Evolutionary conservation across 2,329 filamentous ascomycete genomes (phyloP), one percentile per base, ranked within the genome.

Genomic region (Alternaria sp.): DNA sequence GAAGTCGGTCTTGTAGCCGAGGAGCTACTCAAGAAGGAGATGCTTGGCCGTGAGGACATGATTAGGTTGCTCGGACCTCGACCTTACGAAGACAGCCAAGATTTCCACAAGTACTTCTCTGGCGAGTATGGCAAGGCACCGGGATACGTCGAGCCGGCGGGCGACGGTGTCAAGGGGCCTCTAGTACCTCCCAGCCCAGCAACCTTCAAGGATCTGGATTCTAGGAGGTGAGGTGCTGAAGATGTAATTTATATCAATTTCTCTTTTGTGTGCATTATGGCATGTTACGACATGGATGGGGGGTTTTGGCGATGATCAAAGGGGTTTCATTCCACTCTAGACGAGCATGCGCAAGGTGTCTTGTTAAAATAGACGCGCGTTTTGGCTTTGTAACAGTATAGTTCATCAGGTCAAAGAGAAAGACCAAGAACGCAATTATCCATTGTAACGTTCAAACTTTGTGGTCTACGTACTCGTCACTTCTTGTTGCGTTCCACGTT

Each of bases 61-160:
- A 88, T 98, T 51, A 86, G 95, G 28, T 83, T 99, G 57, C 84
- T 99, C 26, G 95, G 95, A 22, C 89, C 89, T 47, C 83, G 95
- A 66, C 92, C 93, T 14, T 98, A 91, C 72, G 89, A 91, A 41
- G 94, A 98, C 72, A 85, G 87, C 61, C 90, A 91, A 71, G 94
- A 98, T 74, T 98, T 99, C 80, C 85, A 90, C 73, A 97, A 97
- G 84, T 99, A 96, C 83, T 99, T 99, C 79, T 78, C 78, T 12
- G 79, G 80, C 28, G 74, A 78, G 63, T 66, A 73, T 28, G 76
- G 75, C 11, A 75, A 70, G 55, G 76, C 69, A 1, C 75, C 76
- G 0, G 76, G 76, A 1, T 55, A 76, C 5, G 70, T 78, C 5
- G 74, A 75, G 53, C 76, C 76, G 32, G 75, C 71, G 9, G 70